Conservation (phyloP, 805 yeast species). For the Isabelozyma gotoi region DNA sequence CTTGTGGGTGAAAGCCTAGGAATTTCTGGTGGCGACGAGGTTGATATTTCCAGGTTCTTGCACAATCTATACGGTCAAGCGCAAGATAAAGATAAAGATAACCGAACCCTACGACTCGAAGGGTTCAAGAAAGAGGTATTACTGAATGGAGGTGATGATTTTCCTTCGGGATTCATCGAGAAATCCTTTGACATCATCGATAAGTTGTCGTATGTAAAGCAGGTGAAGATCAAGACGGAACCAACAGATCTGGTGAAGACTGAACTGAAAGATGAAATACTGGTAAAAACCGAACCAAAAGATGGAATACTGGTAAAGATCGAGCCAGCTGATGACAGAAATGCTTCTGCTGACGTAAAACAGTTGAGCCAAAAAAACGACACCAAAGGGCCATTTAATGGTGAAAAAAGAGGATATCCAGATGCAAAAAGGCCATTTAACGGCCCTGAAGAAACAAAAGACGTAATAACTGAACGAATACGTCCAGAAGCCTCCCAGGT, state of each 20-base stretch:
- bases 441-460: no score
- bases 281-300: not conserved
- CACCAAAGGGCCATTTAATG: not conserved
- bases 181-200: constrained; percentile 16
- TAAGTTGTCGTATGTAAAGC: constrained; percentile 2
- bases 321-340: not conserved
- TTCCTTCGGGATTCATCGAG: constrained; percentile 30
- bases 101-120: constrained; percentile 4
- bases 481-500: not conserved
- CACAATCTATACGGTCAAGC: constrained; percentile 19
- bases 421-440: no score
- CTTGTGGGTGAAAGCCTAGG: constrained; percentile 14
- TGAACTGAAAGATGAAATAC: not conserved
- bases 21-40: constrained; percentile 17
- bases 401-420: not conserved
- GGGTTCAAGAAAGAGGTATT: not conserved
- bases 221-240: not conserved
- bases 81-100: not conserved
- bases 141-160: constrained; percentile 44
- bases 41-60: constrained; percentile 27
- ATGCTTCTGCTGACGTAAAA: no score
- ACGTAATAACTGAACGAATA: not conserved
- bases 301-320: not conserved
- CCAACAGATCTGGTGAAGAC: constrained; percentile 1
- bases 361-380: no score